These are phyloP conservation scores for Gleditsia sinensis DNA, from an alignment of 306 rosid genomes.

Conservation along the genomic window DNA sequence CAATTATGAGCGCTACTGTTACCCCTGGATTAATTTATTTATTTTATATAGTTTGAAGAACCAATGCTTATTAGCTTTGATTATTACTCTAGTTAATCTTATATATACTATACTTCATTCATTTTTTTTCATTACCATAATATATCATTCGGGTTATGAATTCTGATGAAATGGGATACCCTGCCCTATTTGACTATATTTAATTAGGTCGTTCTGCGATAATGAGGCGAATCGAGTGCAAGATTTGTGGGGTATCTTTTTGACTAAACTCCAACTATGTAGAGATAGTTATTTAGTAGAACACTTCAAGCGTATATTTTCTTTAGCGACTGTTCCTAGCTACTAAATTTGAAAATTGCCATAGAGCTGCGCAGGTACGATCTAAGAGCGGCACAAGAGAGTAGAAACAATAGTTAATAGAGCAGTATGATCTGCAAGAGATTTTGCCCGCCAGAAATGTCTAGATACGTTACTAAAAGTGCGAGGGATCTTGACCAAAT, in stretches of 20 bases:
- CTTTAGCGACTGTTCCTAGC: too few relatives aligned
- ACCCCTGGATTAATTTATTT: too few relatives aligned
- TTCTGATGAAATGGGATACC: neutral
- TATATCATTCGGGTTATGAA: too few relatives aligned
- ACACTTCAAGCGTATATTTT: neutral
- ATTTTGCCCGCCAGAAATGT: neutral
- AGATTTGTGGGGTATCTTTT: conserved; percentile 7
- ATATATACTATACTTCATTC: too few relatives aligned
- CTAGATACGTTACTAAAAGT: conserved; percentile 35
- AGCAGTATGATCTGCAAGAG: neutral
- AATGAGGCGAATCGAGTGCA: conserved; percentile 10
- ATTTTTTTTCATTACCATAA: too few relatives aligned
- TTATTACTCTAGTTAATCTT: too few relatives aligned
- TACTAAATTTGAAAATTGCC: too few relatives aligned
- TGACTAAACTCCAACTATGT: neutral
- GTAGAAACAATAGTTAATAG: neutral
- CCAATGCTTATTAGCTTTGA: too few relatives aligned
- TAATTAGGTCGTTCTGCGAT: neutral
- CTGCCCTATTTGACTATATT: neutral
- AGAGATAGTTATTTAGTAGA: neutral
- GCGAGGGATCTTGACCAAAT: conserved; percentile 33
- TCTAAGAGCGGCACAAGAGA: neutral
- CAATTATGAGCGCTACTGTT: too few relatives aligned
- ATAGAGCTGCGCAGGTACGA: neutral
- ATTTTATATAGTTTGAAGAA: too few relatives aligned